Base-by-base conservation (phyloP, 371 early-diverging fungal species). In the Dinochytrium kinnereticum region DNA sequence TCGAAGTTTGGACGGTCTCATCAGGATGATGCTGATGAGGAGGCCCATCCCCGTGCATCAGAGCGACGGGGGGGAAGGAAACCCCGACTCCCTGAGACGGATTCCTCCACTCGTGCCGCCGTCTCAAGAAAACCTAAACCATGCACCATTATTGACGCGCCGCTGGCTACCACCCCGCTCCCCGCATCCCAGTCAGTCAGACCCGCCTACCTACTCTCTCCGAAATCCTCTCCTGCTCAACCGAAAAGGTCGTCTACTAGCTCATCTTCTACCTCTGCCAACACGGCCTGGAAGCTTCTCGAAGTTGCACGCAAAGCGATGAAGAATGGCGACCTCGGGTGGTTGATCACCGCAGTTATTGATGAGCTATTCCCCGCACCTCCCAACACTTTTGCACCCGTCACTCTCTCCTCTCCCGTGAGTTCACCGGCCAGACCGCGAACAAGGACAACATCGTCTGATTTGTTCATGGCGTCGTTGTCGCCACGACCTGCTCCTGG, bases 331-430 rank as follows among this genome's bases (percentile, higher is more conserved):
- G 61, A 61, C 36, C 61, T 61, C 24, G 30, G 34, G 3, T 28
- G 61, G 34, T 36, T 61, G 3, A 37, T 34, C n/a, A 28, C 30
- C 3, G 61, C 61, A 7, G 61, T 61, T 7, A 26, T 61, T 7
- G 61, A 61, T 36, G 61, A 61, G 61, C 31, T 61, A 7, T 61
- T 61, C 61, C 61, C 61, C 5, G 13, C 55, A 26, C 55, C 13
- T 13, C 44, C 19, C 19, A 13, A 19, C 44, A 24, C 55, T 21
- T 24, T 7, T 5, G 5, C 7, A 13, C 55, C n/a, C 55, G 26
- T 53, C 26, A 21, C 55, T n/a, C 13, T 13, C 10, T 26, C 55
- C 13, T 5, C 10, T 53, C 7, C 10, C 13, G 7, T 53, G 10
- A 26, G 24, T 5, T 5, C 26, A 5, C 13, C 55, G 5, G 5